These are phyloP conservation scores for Chaetomium olivaceum DNA, from an alignment of 2,329 filamentous ascomycete species.

Conservation along the genomic window DNA sequence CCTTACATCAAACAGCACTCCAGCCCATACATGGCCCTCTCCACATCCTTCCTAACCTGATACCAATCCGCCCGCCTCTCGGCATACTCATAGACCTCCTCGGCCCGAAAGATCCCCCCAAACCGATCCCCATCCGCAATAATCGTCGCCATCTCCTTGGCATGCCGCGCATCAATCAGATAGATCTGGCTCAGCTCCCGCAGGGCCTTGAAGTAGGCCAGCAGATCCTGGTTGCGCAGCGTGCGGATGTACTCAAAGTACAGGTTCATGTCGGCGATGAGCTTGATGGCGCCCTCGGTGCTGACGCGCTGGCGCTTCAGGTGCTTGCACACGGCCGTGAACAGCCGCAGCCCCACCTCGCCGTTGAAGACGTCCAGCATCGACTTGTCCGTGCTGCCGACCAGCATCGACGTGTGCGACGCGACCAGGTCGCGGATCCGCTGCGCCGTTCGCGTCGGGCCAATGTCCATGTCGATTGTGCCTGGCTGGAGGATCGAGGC, in stretches of 20 bases:
- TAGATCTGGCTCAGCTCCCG: conserved; percentile 94
- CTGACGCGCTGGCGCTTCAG: conserved; percentile 93
- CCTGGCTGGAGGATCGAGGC: conserved; percentile 14
- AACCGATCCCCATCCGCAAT: conserved; percentile 92
- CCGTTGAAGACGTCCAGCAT: conserved; percentile 99
- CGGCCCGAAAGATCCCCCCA: conserved; percentile 86
- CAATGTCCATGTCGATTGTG: conserved; percentile 51
- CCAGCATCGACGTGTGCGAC: conserved; percentile 87
- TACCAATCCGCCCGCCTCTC: conserved; percentile 96
- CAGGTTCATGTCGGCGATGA: conserved; percentile 95
- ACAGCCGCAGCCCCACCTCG: conserved; percentile 91
- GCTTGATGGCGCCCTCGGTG: conserved; percentile 82
- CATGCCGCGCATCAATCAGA: conserved; percentile 80
- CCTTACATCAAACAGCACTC: conserved; percentile 81
- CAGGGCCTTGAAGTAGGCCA: conserved; percentile 88
- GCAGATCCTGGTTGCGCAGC: conserved; percentile 78
- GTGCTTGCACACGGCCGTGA: conserved; percentile 92
- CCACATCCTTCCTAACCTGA: conserved; percentile 80
- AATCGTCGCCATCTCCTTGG: conserved; percentile 91
- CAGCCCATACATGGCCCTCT: conserved; percentile 95
- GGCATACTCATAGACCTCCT: conserved; percentile 97
- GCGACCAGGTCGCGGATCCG: conserved; percentile 83
- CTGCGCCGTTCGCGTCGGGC: conserved; percentile 75
- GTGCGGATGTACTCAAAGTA: conserved; percentile 84
- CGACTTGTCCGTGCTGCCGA: conserved; percentile 94